phyloP scores from a whole-genome alignment of 2,329 filamentous ascomycete species.

The Pseudogymnoascus sp. region DNA sequence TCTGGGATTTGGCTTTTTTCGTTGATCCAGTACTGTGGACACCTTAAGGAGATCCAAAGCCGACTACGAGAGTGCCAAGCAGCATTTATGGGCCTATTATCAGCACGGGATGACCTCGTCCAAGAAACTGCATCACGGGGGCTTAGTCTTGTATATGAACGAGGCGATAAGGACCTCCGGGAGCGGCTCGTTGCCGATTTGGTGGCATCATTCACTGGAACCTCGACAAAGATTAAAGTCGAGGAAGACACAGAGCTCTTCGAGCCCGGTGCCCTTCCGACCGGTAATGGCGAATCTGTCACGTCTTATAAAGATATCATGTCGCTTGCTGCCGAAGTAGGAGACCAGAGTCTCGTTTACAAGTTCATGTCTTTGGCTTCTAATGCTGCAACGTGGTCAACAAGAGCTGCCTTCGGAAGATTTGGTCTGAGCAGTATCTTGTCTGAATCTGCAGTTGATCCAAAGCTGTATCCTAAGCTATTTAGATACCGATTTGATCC shows the following conservation, averaged over 20 bases:
- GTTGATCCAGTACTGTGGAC: conserved; percentile 81
- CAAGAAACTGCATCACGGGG: conserved; percentile 93
- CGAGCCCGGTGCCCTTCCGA: conserved; percentile 82
- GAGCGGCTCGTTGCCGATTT: conserved; percentile 80
- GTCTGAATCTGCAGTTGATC: conserved; percentile 79
- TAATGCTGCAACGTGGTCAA: conserved; percentile 95
- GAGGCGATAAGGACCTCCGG: conserved; percentile 73
- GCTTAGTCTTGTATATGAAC: conserved; percentile 87
- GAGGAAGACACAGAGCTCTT: conserved; percentile 89
- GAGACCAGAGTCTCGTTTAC: conserved; percentile 93
- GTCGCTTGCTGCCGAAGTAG: conserved; percentile 88
- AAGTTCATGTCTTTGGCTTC: conserved; percentile 97
- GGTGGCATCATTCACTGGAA: conserved; percentile 80
- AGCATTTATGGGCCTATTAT: conserved; percentile 81
- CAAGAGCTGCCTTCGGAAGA: conserved; percentile 88
- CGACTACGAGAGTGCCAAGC: conserved; percentile 72
- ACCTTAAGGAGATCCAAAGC: conserved; percentile 65
- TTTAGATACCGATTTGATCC: conserved; percentile 94
- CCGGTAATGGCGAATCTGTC: conserved; percentile 79
- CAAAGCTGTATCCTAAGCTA: conserved; percentile 90
- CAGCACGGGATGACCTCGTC: conserved; percentile 84
- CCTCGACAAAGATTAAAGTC: conserved; percentile 61
- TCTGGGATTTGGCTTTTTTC: conserved; percentile 94
- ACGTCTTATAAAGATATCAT: conserved; percentile 98
- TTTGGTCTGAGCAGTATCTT: conserved; percentile 91